A percentile compares a stretch with the other conserved stretches of the same genome.
These are phyloP conservation scores for Blastocystis sp. DNA, from an alignment of 352 stramenopile genomes.

Conservation along the genomic window DNA sequence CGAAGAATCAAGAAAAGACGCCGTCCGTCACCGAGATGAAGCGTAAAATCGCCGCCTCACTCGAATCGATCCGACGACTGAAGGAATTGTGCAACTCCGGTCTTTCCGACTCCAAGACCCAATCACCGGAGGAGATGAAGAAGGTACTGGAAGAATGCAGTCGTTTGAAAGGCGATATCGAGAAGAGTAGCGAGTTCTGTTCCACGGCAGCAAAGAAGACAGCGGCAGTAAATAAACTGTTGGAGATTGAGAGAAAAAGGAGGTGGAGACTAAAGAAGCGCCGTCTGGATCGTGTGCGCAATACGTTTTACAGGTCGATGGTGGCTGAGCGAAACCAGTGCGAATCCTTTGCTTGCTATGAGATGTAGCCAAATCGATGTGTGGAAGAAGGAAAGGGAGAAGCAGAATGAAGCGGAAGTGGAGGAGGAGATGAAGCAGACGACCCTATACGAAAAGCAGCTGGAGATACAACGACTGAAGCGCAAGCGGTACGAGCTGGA, in stretches of 20 bases:
- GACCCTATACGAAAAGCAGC: conserved; percentile 34
- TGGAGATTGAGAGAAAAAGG: conserved; percentile 38
- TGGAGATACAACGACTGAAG: conserved; percentile 7
- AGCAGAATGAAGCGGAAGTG: conserved; percentile 42
- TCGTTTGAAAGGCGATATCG: conserved; percentile 2
- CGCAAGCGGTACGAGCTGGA: conserved; percentile 12
- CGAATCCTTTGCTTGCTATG: background rate
- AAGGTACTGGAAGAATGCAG: background rate
- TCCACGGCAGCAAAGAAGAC: conserved; percentile 40
- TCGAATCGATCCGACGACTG: background rate
- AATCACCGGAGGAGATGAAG: background rate
- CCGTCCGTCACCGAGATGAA: conserved; percentile 46
- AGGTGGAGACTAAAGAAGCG: conserved; percentile 52
- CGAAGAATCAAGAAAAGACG: background rate
- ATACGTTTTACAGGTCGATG: conserved; percentile 47
- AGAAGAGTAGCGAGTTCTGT: background rate
- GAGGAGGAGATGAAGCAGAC: conserved; percentile 28
- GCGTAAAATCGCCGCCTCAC: background rate
- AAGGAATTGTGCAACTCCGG: background rate
- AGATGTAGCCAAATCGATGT: conserved; percentile 48
- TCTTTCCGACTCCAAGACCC: background rate
- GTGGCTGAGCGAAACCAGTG: conserved; percentile 50
- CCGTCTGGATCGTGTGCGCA: conserved; percentile 30
- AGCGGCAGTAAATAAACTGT: conserved; percentile 39
- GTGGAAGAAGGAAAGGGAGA: conserved; percentile 39